These are phyloP conservation scores for Apiotrichum mycotoxinovorans DNA, from an alignment of 1,284 basidiomycete species.

Conservation along the genomic window DNA sequence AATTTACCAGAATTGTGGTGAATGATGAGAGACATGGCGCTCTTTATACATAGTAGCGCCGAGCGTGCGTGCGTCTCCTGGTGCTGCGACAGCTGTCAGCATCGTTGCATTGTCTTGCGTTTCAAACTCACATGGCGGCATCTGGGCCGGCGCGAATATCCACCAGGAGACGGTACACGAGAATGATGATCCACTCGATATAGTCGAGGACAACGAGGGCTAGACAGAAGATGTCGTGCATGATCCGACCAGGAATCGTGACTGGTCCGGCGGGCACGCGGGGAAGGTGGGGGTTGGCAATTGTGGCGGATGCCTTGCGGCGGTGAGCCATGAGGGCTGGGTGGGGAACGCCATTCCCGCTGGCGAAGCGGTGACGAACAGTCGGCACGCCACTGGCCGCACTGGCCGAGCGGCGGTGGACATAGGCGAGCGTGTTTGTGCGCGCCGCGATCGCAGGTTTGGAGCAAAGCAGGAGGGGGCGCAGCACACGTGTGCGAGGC, in stretches of 20 bases:
- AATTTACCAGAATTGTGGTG: background rate
- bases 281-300: background rate
- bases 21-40: background rate
- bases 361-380: slow-evolving; percentile 1
- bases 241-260: slow-evolving; percentile 28
- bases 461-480: slow-evolving; percentile 15
- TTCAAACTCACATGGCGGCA: slow-evolving; percentile 2
- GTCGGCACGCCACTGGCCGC: background rate
- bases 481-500: slow-evolving; percentile 11
- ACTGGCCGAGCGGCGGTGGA: background rate
- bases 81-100: background rate
- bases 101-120: background rate
- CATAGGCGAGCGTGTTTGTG: slow-evolving; percentile 5
- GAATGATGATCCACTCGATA: slow-evolving; percentile 30
- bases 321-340: slow-evolving; percentile 8
- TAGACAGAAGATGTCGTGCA: slow-evolving; percentile 32
- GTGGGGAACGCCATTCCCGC: slow-evolving; percentile 3
- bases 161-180: slow-evolving; percentile 27
- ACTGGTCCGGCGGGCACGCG: background rate
- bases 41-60: slow-evolving; percentile 16
- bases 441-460: slow-evolving; percentile 11
- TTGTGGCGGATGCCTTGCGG: background rate
- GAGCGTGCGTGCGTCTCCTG: slow-evolving; percentile 10
- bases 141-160: slow-evolving; percentile 28
- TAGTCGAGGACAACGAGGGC: slow-evolving; percentile 28